Conservation (phyloP, 805 yeast genomes). For the Candida maris region DNA sequence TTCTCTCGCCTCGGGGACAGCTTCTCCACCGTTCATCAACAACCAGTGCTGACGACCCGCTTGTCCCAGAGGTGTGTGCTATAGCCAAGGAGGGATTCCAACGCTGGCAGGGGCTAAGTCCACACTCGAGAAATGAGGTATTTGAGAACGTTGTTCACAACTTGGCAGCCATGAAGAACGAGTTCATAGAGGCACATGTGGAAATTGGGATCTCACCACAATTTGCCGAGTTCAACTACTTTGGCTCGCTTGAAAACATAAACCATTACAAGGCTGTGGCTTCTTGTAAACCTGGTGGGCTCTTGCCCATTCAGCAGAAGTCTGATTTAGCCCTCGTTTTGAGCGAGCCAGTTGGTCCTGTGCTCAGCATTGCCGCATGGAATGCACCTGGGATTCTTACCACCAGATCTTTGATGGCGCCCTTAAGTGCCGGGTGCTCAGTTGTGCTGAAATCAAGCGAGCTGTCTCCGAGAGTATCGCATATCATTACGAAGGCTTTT, state of each 20-base stretch:
- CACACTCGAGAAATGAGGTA: slow-evolving; percentile 9
- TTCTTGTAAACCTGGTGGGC: slow-evolving; percentile 15
- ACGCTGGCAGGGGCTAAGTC: slow-evolving; percentile 15
- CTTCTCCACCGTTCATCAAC: slow-evolving; percentile 7
- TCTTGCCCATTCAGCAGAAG: slow-evolving; percentile 18
- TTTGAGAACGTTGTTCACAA: slow-evolving; percentile 10
- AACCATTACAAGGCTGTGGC: slow-evolving; percentile 29
- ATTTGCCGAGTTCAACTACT: slow-evolving; percentile 35
- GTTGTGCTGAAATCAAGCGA: slow-evolving; percentile 42
- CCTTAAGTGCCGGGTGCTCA: slow-evolving; percentile 48
- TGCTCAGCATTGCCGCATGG: slow-evolving; percentile 46
- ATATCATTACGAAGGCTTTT: slow-evolving; percentile 33
- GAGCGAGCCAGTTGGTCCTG: slow-evolving; percentile 43
- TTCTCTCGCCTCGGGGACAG: slow-evolving; percentile 8
- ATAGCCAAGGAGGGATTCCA: slow-evolving; percentile 16
- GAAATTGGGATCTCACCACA: slow-evolving; percentile 36
- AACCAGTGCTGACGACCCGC: neutral
- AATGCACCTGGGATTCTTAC: slow-evolving; percentile 44
- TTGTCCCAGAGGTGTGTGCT: slow-evolving; percentile 11
- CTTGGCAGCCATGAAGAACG: slow-evolving; percentile 10
- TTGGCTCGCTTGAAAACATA: slow-evolving; percentile 29
- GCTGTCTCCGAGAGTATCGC: slow-evolving; percentile 33
- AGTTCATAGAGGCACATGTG: slow-evolving; percentile 22
- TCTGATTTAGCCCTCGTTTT: slow-evolving; percentile 24
- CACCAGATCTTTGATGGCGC: slow-evolving; percentile 39